phyloP scores from a whole-genome alignment of 305 asterid genomes.

The Solanum hybrid region DNA sequence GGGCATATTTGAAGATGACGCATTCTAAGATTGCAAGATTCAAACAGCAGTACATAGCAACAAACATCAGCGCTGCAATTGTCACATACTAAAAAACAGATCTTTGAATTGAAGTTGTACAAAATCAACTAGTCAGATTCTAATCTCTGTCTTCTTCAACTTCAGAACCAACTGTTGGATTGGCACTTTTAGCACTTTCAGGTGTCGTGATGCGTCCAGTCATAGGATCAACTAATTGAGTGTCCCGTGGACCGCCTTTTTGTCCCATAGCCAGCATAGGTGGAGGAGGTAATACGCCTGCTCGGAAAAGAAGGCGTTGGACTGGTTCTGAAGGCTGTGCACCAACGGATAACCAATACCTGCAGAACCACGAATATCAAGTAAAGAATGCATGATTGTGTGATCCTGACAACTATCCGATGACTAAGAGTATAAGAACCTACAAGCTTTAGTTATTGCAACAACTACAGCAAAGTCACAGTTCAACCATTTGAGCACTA shows the following conservation, averaged over 20 bases:
- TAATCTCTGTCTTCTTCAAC: conserved; percentile 22
- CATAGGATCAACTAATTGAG: conserved; percentile 64
- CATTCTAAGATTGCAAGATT: not conserved
- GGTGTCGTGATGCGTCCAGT: conserved; percentile 49
- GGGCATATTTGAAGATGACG: not conserved
- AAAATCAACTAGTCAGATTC: not conserved
- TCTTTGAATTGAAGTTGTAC: not conserved
- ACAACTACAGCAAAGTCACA: not conserved
- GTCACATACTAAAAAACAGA: not conserved
- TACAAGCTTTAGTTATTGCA: not conserved
- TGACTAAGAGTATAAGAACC: not conserved
- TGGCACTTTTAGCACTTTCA: conserved; percentile 12
- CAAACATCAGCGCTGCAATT: not conserved
- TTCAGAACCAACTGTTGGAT: conserved; percentile 12
- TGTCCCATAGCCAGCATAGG: conserved; percentile 21
- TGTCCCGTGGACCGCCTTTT: conserved; percentile 87
- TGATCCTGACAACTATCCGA: not conserved
- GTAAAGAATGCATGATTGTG: not conserved
- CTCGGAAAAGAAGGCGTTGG: conserved; percentile 10
- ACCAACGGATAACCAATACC: conserved; percentile 29
- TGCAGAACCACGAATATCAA: conserved; percentile 12
- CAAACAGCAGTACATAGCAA: not conserved
- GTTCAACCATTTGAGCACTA: not conserved
- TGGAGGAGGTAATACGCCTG: conserved; percentile 9
- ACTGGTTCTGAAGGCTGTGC: conserved; percentile 12